A percentile compares a stretch with the other conserved stretches of the same genome.
Conservation (phyloP, 345 rosid genomes). For the Odontarrhena argentea region DNA sequence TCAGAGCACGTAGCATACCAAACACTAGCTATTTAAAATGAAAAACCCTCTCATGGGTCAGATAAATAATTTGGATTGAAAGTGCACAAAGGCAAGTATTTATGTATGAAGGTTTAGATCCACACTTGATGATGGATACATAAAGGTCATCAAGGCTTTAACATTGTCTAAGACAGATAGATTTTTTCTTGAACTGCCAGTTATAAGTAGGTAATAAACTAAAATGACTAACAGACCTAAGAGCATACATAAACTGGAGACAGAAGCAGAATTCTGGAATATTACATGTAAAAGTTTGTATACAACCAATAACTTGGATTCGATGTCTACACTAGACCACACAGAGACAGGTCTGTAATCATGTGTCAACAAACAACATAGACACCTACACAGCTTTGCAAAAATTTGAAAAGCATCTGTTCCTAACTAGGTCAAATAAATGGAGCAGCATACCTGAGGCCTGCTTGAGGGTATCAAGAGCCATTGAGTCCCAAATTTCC, state of each 20-base stretch:
- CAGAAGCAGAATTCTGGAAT: slow-evolving; percentile 17
- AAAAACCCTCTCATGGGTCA: not conserved
- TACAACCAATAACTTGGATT: not conserved
- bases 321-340: slow-evolving; percentile 4
- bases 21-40: not conserved
- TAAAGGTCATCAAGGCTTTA: not conserved
- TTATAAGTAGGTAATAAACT: not conserved
- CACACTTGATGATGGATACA: not conserved
- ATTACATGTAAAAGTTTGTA: slow-evolving; percentile 5
- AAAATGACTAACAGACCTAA: slow-evolving; percentile 7
- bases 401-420: not conserved
- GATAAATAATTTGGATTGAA: not conserved
- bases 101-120: not conserved
- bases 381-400: not conserved
- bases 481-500: slow-evolving; percentile 90
- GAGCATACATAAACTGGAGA: slow-evolving; percentile 8
- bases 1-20: not conserved
- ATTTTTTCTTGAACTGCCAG: not conserved
- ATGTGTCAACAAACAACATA: slow-evolving; percentile 1
- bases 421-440: not conserved
- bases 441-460: slow-evolving; percentile 73
- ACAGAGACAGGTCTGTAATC: not conserved
- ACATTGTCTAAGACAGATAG: not conserved
- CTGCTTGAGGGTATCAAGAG: slow-evolving; percentile 73
- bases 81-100: not conserved